phyloP scores from a whole-genome alignment of 352 stramenopile species.

The Phytophthora citricola region DNA sequence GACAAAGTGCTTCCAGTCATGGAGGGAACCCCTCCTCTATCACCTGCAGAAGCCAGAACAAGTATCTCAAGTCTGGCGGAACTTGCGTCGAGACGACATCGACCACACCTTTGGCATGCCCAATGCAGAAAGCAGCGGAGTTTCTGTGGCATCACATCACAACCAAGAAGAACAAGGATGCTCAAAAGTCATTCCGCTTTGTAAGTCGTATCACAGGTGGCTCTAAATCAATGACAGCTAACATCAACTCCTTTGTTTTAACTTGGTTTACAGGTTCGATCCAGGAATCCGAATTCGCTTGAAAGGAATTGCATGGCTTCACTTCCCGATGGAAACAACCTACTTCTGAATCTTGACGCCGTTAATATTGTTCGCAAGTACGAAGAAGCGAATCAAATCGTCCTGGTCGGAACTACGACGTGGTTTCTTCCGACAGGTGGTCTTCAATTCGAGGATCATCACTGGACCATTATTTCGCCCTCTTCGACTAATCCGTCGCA shows the following conservation, averaged over 20 bases:
- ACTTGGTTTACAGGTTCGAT: conserved; percentile 14
- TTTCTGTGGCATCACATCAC: conserved; percentile 36
- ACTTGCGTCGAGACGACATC: conserved; percentile 30
- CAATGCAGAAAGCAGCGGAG: conserved; percentile 16
- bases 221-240: no score
- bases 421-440: conserved; percentile 37
- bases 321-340: conserved; percentile 17
- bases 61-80: background rate
- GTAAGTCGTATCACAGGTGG: conserved; percentile 1
- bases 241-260: conserved; percentile 1
- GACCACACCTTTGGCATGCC: conserved; percentile 23
- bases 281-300: conserved; percentile 15
- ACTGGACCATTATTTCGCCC: conserved; percentile 35
- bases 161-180: conserved; percentile 34
- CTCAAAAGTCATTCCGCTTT: conserved; percentile 37
- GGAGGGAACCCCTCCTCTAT: background rate
- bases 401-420: conserved; percentile 30
- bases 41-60: conserved; percentile 13
- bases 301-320: conserved; percentile 38
- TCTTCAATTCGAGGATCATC: conserved; percentile 37
- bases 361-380: conserved; percentile 37
- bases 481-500: conserved; percentile 14
- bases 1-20: conserved; percentile 13
- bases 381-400: conserved; percentile 27
- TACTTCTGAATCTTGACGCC: conserved; percentile 16